Base-by-base conservation (phyloP, 768 basidiomycete species). In the Hypholoma fasciculare region DNA sequence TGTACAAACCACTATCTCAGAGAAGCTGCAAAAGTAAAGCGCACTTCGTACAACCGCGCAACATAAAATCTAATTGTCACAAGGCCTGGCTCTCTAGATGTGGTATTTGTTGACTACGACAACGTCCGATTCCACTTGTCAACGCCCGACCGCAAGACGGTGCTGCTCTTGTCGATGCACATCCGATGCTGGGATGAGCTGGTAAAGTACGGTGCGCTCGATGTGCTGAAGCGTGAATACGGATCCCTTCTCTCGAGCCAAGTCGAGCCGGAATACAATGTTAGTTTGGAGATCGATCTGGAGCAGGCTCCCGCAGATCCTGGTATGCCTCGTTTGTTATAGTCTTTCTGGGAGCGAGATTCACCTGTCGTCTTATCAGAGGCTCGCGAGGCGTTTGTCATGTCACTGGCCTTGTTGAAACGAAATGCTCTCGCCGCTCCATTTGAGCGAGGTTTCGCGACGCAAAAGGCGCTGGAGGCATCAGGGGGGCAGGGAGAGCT, bases 111-210 rank as follows among this genome's bases (percentile, higher is more conserved):
- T 53, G 97, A 99, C 76, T 99, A 94, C 65, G 97, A 99, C 71
- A 90, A 94, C 49, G 95, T 98, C 54, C 86, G 94, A 44, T 99
- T 98, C 76, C 96, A 90, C 72, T 75, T 98, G 48, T 92, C 92
- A 13, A 95, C 95, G 0, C 90, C 90, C 3, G 86, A 91, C 20
- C 86, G 89, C 69, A 93, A 96, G 79, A 88, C 90, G 0, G 69
- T 80, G 4, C 78, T 98, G 19, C 77, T 92, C 39, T 82, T 99
- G 19, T 98, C 96, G 30, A 98, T 99, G 94, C 88, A 89, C 72
- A 95, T 98, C 58, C 89, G 92, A 49, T 99, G 96, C 77, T 99
- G 96, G 96, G 85, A 89, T 59, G 94, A 98, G 70, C 85, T 99
- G 46, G 88, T 88, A 11, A 78, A 82, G 52, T 96, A 92, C 67